phyloP scores from a whole-genome alignment of 306 rosid species.

The Rubus idaeus region DNA sequence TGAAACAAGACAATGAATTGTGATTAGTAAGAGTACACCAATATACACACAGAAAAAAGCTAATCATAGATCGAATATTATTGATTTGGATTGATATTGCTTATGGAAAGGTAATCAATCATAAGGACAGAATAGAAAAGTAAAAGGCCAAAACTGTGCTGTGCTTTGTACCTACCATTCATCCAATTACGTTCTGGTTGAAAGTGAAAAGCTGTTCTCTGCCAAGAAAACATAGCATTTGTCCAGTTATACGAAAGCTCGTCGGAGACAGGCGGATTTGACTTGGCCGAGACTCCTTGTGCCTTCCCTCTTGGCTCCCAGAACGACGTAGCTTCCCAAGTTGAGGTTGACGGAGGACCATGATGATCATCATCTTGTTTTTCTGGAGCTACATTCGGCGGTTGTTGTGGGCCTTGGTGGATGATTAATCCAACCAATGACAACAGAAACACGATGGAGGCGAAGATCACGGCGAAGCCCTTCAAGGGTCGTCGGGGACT shows the following conservation, averaged over 20 bases:
- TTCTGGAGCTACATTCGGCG: not conserved
- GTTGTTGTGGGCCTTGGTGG: constrained; percentile 23
- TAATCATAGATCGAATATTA: not conserved
- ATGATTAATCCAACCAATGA: constrained; percentile 44
- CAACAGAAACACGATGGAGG: constrained; percentile 39
- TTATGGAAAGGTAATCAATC: constrained; percentile 16
- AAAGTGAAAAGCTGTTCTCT: constrained; percentile 78
- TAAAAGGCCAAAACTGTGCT: not conserved
- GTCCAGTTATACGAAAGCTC: constrained; percentile 62
- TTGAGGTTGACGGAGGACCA: not conserved
- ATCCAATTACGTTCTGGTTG: constrained; percentile 74
- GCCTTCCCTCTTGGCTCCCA: constrained; percentile 52
- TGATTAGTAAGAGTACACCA: constrained; percentile 18
- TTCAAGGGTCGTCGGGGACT: constrained; percentile 19
- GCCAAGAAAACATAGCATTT: constrained; percentile 84
- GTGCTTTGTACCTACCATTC: constrained; percentile 61
- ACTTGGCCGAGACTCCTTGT: constrained; percentile 77
- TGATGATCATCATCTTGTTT: not conserved
- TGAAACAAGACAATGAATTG: not conserved
- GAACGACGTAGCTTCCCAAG: constrained; percentile 7
- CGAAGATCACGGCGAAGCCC: constrained; percentile 24
- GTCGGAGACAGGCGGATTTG: constrained; percentile 35
- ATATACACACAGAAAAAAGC: not conserved
- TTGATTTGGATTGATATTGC: not conserved
- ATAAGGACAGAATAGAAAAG: not conserved